Conservation (phyloP, 805 yeast species). For the Cyberlindnera meyerae region DNA sequence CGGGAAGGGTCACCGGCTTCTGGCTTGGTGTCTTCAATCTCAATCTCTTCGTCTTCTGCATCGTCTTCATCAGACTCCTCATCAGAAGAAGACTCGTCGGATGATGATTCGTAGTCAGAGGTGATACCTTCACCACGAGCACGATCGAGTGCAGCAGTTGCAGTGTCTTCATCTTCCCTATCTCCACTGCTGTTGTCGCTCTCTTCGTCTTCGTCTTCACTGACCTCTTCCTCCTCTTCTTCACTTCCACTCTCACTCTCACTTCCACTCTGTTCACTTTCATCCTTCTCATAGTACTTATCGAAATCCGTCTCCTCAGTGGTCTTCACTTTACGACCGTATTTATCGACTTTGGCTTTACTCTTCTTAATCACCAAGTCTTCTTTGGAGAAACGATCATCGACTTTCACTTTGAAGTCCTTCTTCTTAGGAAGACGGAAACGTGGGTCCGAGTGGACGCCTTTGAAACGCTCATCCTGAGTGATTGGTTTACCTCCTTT, state of each 20-base stretch:
- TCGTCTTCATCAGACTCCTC: slow-evolving; percentile 37
- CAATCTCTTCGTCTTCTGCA: slow-evolving; percentile 44
- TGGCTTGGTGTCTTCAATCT: slow-evolving; percentile 58
- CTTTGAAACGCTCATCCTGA: slow-evolving; percentile 70
- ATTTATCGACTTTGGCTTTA: slow-evolving; percentile 68
- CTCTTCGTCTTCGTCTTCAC: slow-evolving; percentile 14
- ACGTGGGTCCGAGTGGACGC: slow-evolving; percentile 82
- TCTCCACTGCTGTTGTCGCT: slow-evolving; percentile 18
- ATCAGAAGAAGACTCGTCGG: slow-evolving; percentile 35
- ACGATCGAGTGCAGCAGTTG: slow-evolving; percentile 36
- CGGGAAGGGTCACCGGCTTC: slow-evolving; percentile 83
- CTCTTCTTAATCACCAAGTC: slow-evolving; percentile 53
- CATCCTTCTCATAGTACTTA: slow-evolving; percentile 28
- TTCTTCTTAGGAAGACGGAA: slow-evolving; percentile 70
- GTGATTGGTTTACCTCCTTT: slow-evolving; percentile 28
- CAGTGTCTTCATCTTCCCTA: slow-evolving; percentile 21
- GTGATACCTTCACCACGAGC: slow-evolving; percentile 65
- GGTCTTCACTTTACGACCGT: slow-evolving; percentile 67
- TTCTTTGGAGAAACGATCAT: slow-evolving; percentile 73
- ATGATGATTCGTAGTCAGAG: slow-evolving; percentile 36
- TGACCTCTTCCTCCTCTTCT: slow-evolving; percentile 29
- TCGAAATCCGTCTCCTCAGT: slow-evolving; percentile 31
- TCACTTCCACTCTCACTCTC: slow-evolving; percentile 42
- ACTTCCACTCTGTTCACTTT: slow-evolving; percentile 22
- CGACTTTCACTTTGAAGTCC: slow-evolving; percentile 71